Conservation (phyloP, 2,329 filamentous ascomycete genomes). For the Xylariaceae sp. region DNA sequence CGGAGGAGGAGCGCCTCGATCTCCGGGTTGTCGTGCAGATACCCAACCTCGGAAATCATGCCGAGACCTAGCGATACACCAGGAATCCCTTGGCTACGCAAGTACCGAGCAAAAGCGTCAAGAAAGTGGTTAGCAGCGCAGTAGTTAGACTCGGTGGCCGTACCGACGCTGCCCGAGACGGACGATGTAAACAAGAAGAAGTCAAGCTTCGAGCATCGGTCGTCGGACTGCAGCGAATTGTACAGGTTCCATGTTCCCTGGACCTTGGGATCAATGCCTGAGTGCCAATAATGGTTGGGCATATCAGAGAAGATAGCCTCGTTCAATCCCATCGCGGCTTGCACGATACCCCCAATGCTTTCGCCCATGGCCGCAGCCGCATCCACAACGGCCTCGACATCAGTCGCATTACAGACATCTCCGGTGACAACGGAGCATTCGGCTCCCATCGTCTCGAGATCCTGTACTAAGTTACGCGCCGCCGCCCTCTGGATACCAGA, state of each 20-base stretch:
- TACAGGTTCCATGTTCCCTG: constrained; percentile 26
- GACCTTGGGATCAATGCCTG: constrained; percentile 30
- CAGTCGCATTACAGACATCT: constrained; percentile 16
- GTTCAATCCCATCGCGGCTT: constrained; percentile 44
- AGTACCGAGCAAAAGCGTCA: constrained; percentile 41
- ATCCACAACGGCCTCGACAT: constrained; percentile 15
- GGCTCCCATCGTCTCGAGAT: constrained; percentile 13
- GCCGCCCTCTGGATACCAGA: constrained; percentile 33
- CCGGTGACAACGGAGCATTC: constrained; percentile 19
- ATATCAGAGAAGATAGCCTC: constrained; percentile 35
- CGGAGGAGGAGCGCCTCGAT: constrained; percentile 30
- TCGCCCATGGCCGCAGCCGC: not conserved
- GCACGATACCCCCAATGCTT: constrained; percentile 42
- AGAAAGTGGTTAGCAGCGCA: constrained; percentile 46
- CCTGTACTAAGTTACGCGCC: constrained; percentile 29
- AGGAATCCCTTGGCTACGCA: constrained; percentile 33
- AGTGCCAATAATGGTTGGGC: constrained; percentile 29
- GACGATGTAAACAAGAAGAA: constrained; percentile 43
- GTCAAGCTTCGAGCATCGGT: constrained; percentile 31
- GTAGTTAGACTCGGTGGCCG: constrained; percentile 45
- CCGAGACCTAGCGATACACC: constrained; percentile 35
- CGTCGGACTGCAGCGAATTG: constrained; percentile 1
- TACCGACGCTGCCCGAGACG: constrained; percentile 42
- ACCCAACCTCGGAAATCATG: constrained; percentile 47
- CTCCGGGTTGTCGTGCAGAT: constrained; percentile 41